Percentiles rank a stretch among this genome's conserved stretches.
phyloP scores from a whole-genome alignment of 2,329 filamentous ascomycete genomes.

The Trichocomaceae sp. region DNA sequence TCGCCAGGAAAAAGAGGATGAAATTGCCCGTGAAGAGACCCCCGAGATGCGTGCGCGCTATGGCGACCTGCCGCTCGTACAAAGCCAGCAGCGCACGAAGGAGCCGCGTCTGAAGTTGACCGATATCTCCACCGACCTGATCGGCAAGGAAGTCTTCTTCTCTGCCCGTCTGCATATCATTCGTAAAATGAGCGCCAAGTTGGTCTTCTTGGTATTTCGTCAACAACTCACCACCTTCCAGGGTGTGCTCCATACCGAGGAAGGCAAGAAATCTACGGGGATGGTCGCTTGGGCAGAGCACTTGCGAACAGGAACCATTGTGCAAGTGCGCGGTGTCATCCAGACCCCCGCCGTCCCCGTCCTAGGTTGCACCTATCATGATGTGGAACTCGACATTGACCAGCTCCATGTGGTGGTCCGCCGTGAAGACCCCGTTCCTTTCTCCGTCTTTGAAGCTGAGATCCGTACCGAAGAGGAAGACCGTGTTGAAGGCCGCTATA shows the following conservation, averaged over 20 bases:
- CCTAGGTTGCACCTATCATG: slow-evolving; percentile 66
- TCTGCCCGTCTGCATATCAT: slow-evolving; percentile 70
- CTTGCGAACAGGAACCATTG: slow-evolving; percentile 68
- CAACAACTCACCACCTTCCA: slow-evolving; percentile 80
- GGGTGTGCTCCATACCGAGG: slow-evolving; percentile 62
- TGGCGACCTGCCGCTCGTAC: slow-evolving; percentile 52
- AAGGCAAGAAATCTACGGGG: slow-evolving; percentile 58
- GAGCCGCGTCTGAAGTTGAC: slow-evolving; percentile 46
- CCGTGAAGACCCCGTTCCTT: slow-evolving; percentile 57
- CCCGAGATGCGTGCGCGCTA: slow-evolving; percentile 54
- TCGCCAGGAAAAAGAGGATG: slow-evolving; percentile 38
- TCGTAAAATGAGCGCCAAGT: slow-evolving; percentile 70
- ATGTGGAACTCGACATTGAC: slow-evolving; percentile 67
- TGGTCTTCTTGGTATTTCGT: slow-evolving; percentile 80
- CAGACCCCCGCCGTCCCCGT: slow-evolving; percentile 68
- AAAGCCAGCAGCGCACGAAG: slow-evolving; percentile 47
- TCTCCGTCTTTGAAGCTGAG: slow-evolving; percentile 65
- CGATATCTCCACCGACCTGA: slow-evolving; percentile 45
- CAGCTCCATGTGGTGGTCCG: slow-evolving; percentile 57
- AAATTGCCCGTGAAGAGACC: slow-evolving; percentile 44
- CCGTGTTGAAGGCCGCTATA: slow-evolving; percentile 49
- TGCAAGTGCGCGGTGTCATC: slow-evolving; percentile 67
- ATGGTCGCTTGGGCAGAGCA: slow-evolving; percentile 87
- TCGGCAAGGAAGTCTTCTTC: slow-evolving; percentile 58
- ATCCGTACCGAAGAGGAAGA: slow-evolving; percentile 49